Conservation (phyloP, 2,329 filamentous ascomycete species). For the Metarhizium brunneum region DNA sequence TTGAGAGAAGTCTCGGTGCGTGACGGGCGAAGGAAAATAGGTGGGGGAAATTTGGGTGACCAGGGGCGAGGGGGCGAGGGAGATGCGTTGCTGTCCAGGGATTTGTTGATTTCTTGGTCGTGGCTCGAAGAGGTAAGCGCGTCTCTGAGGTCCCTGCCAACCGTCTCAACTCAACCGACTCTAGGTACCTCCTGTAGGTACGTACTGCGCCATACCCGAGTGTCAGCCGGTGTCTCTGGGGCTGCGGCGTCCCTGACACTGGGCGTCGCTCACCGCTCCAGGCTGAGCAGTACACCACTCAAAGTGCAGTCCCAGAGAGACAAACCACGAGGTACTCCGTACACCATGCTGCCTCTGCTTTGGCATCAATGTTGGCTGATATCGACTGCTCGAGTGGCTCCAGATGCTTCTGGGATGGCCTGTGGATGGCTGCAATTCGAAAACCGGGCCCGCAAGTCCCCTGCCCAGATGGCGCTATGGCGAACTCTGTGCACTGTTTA, state of each 20-base stretch:
- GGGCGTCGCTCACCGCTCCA: slow-evolving; percentile 5
- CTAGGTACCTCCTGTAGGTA: not conserved
- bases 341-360: too few species aligned
- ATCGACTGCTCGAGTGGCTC: not conserved
- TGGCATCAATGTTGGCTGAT: too few species aligned
- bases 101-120: slow-evolving; percentile 30
- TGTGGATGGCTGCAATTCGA: not conserved
- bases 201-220: not conserved
- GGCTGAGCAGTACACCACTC: not conserved
- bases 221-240: not conserved
- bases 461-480: slow-evolving; percentile 2
- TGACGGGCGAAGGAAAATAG: slow-evolving; percentile 28
- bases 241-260: too few species aligned
- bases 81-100: slow-evolving; percentile 19
- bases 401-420: not conserved
- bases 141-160: slow-evolving; percentile 7
- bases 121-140: slow-evolving; percentile 26
- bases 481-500: slow-evolving; percentile 1
- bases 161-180: too few species aligned
- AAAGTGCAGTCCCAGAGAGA: too few species aligned
- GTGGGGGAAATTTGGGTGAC: slow-evolving; percentile 38
- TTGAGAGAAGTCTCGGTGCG: slow-evolving; percentile 15
- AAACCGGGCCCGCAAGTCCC: not conserved
- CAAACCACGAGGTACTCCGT: too few species aligned
- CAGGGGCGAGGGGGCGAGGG: slow-evolving; percentile 17